Conservation (phyloP, 2,329 filamentous ascomycete species). For the Xylaria sp. region DNA sequence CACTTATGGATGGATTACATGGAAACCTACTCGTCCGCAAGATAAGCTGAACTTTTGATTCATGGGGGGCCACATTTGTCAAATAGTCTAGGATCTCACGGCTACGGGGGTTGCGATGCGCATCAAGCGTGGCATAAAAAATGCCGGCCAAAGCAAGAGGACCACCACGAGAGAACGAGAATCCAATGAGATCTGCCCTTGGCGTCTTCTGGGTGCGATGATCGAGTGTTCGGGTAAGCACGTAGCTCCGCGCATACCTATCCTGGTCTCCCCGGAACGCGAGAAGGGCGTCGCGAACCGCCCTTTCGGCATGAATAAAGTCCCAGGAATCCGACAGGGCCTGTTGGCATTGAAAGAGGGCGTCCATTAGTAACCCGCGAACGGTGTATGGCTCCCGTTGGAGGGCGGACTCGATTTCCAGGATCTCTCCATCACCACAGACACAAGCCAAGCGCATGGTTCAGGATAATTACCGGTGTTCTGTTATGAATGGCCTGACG, state of each 20-base stretch:
- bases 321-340: conserved; percentile 5
- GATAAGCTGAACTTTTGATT: conserved; percentile 7
- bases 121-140: conserved; percentile 13
- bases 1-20: conserved; percentile 2
- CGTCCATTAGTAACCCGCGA: conserved; percentile 6
- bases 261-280: conserved; percentile 8
- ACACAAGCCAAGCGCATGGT: conserved; percentile 8
- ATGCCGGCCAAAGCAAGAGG: conserved; percentile 5
- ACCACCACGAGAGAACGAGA: conserved; percentile 3
- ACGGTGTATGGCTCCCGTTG: conserved; percentile 5
- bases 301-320: conserved; percentile 5
- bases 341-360: conserved; percentile 10
- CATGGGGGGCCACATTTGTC: conserved; percentile 2
- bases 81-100: conserved; percentile 13
- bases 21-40: conserved; percentile 5
- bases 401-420: conserved; percentile 5
- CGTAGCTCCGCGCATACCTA: conserved; percentile 2
- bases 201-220: conserved; percentile 1
- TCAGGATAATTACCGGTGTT: no score
- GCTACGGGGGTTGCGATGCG: conserved; percentile 6
- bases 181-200: conserved; percentile 1
- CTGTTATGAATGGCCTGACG: no score
- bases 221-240: conserved; percentile 7
- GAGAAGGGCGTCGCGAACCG: conserved; percentile 6
- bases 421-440: conserved; percentile 6